Conservation (phyloP, 78 protist species). For the Diacronema lutheri region DNA sequence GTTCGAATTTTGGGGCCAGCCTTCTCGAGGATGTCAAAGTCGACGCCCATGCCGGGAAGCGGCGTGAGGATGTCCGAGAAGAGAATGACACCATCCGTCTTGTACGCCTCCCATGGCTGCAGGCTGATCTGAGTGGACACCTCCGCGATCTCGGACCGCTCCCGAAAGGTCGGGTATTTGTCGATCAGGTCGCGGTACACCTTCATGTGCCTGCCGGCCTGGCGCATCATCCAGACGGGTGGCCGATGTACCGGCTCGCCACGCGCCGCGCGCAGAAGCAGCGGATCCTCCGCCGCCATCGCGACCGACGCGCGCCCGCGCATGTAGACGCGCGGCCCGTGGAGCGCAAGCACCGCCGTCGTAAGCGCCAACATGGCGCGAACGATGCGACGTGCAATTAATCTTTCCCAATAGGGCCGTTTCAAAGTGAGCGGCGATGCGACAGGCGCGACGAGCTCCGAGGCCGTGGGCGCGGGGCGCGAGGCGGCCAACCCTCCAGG, state of each 20-base stretch:
- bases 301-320: too few relatives aligned
- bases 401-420: too few relatives aligned
- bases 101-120: slow-evolving; percentile 26
- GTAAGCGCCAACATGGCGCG: too few relatives aligned
- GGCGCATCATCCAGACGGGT: slow-evolving; percentile 97
- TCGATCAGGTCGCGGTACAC: slow-evolving; percentile 21
- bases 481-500: too few relatives aligned
- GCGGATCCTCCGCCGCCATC: background rate
- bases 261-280: slow-evolving; percentile 56
- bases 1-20: slow-evolving; percentile 10
- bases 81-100: slow-evolving; percentile 31
- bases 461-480: too few relatives aligned
- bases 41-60: slow-evolving; percentile 44
- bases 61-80: slow-evolving; percentile 50
- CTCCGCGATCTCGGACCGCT: slow-evolving; percentile 39
- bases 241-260: slow-evolving; percentile 65
- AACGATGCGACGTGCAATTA: too few relatives aligned
- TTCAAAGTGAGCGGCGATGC: too few relatives aligned
- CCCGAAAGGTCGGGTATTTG: slow-evolving; percentile 39
- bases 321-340: too few relatives aligned
- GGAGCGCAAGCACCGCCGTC: too few relatives aligned
- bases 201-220: slow-evolving; percentile 89
- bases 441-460: too few relatives aligned
- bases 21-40: slow-evolving; percentile 12
- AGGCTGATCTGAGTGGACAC: background rate